A percentile compares a stretch with the other conserved stretches of the same genome.
Conservation (phyloP, 2,329 filamentous ascomycete genomes). For the Cladophialophora chaetospira region DNA sequence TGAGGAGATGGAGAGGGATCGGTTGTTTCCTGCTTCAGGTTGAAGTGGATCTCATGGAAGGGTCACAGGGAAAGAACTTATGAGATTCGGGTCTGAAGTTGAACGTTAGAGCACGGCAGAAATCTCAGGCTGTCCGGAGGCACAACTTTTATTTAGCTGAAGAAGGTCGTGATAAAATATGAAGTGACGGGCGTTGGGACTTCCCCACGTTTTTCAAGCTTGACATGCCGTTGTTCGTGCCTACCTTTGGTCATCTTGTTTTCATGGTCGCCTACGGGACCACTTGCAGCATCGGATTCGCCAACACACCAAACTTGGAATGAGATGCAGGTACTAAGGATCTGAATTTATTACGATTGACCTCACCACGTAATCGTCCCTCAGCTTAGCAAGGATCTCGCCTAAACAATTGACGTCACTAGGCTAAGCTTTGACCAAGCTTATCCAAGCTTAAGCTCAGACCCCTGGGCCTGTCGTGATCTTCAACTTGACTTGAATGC, state of each 20-base stretch:
- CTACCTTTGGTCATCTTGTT: not conserved
- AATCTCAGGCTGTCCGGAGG: conserved; percentile 5
- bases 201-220: conserved; percentile 5
- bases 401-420: not conserved
- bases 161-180: not conserved
- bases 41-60: no score
- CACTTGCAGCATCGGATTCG: not conserved
- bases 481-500: not conserved
- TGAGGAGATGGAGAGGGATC: no score
- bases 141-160: not conserved
- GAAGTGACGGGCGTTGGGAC: not conserved
- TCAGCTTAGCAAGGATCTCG: not conserved
- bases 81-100: no score
- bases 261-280: not conserved
- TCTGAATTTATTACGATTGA: not conserved
- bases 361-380: conserved; percentile 8
- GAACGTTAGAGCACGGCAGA: not conserved
- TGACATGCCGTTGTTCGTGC: not conserved
- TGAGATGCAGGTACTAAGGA: conserved; percentile 3
- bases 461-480: not conserved
- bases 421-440: conserved; percentile 6
- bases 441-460: not conserved
- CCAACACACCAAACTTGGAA: conserved; percentile 8
- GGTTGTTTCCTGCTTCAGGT: no score
- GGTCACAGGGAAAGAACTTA: no score